Conservation (phyloP, 2,329 filamentous ascomycete genomes). For the Tolypocladium amazonense region DNA sequence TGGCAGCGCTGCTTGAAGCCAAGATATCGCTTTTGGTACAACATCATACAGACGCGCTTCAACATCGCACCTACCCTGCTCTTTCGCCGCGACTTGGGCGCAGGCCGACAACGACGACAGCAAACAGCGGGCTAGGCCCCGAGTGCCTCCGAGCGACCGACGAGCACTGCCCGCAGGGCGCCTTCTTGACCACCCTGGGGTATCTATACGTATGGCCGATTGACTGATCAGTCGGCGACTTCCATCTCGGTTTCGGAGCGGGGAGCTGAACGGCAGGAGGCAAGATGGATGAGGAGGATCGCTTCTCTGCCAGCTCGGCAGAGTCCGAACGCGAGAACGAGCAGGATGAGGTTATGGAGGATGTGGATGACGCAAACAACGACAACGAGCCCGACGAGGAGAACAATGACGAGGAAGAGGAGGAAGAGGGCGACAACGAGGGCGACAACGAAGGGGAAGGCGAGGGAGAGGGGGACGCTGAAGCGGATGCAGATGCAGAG, state of each 20-base stretch:
- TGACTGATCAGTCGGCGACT: background rate
- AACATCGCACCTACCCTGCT: background rate
- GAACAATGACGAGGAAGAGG: slow-evolving; percentile 32
- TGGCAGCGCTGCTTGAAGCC: background rate
- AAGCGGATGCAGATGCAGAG: slow-evolving; percentile 19
- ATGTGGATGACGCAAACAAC: slow-evolving; percentile 29
- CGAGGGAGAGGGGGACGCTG: slow-evolving; percentile 23
- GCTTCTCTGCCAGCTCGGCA: slow-evolving; percentile 18
- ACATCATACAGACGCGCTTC: background rate
- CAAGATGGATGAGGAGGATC: slow-evolving; percentile 22
- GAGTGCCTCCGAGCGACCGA: background rate
- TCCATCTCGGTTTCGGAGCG: background rate
- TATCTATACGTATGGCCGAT: background rate
- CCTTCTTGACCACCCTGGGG: background rate
- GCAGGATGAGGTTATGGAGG: slow-evolving; percentile 48
- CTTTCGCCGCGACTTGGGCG: background rate
- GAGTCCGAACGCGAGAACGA: slow-evolving; percentile 30
- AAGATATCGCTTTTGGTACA: background rate
- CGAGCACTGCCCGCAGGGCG: background rate
- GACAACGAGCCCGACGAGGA: slow-evolving; percentile 19
- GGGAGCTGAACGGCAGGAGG: background rate
- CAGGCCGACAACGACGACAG: background rate
- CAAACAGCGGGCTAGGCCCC: background rate
- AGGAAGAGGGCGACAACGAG: slow-evolving; percentile 29
- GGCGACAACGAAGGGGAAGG: slow-evolving; percentile 26